Conservation (phyloP, 2,329 filamentous ascomycete genomes). For the Pyrenophora seminiperda region DNA sequence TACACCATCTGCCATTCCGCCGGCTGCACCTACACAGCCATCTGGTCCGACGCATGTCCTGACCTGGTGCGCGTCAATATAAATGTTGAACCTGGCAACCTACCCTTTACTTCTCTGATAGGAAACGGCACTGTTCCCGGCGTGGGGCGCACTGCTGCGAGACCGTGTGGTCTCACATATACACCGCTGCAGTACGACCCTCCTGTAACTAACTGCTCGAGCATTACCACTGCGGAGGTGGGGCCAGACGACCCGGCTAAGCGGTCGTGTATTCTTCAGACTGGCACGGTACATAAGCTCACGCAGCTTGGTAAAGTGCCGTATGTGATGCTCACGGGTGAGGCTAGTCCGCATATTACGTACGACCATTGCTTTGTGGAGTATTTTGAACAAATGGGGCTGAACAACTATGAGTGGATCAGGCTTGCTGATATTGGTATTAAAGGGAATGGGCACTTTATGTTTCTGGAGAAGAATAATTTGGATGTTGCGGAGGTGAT, state of each 20-base stretch:
- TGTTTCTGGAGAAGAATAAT: slow-evolving; percentile 61
- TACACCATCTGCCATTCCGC: slow-evolving; percentile 28
- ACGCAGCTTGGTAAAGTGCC: slow-evolving; percentile 33
- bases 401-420: slow-evolving; percentile 51
- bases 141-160: slow-evolving; percentile 21
- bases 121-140: slow-evolving; percentile 2
- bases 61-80: slow-evolving; percentile 26
- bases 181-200: slow-evolving; percentile 24
- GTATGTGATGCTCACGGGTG: slow-evolving; percentile 38
- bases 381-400: slow-evolving; percentile 50
- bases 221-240: slow-evolving; percentile 20
- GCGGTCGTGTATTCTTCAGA: slow-evolving; percentile 25
- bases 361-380: slow-evolving; percentile 42
- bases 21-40: slow-evolving; percentile 27
- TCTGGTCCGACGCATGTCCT: slow-evolving; percentile 32
- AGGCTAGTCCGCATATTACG: slow-evolving; percentile 38
- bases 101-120: slow-evolving; percentile 21
- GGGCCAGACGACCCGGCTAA: slow-evolving; percentile 16
- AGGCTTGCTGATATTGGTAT: slow-evolving; percentile 54
- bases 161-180: slow-evolving; percentile 28
- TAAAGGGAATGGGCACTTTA: slow-evolving; percentile 61
- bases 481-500: slow-evolving; percentile 47
- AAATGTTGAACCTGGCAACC: slow-evolving; percentile 29
- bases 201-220: slow-evolving; percentile 20
- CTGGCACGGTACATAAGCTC: slow-evolving; percentile 23